Evolutionary conservation across 164 flowering plant species (phyloP).

Genomic region (Macadamia tetraphylla): DNA sequence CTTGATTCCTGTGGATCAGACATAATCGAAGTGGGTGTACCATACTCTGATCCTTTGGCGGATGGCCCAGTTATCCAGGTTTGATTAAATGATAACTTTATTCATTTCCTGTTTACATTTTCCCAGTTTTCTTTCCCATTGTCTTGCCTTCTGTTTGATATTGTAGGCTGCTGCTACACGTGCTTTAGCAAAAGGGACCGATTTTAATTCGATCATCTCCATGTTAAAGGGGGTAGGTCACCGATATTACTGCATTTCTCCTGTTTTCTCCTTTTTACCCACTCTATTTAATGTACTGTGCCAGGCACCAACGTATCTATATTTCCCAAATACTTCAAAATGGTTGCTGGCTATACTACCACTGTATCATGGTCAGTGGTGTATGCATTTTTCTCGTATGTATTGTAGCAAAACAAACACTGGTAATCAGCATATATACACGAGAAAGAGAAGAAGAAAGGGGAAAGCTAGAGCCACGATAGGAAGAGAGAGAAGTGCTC

Average conservation of each 20-base stretch:
- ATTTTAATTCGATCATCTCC: slow-evolving; percentile 52
- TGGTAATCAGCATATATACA: no score
- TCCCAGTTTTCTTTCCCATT: slow-evolving; percentile 1
- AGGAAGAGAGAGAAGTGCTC: no score
- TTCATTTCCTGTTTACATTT: not conserved
- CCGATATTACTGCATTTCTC: no score
- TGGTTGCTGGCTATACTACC: no score
- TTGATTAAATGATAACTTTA: slow-evolving; percentile 1
- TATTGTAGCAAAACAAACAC: no score
- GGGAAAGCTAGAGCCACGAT: no score
- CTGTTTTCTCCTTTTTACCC: no score
- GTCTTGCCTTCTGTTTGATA: not conserved
- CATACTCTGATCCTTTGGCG: slow-evolving; percentile 91
- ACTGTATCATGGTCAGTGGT: not conserved
- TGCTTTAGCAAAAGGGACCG: slow-evolving; percentile 72
- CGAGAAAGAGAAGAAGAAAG: no score
- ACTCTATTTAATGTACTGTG: no score
- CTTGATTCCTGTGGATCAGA: slow-evolving; percentile 81
- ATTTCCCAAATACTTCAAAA: no score
- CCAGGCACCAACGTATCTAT: no score
- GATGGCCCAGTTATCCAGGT: slow-evolving; percentile 99
- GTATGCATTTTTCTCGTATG: not conserved
- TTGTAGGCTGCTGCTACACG: slow-evolving; percentile 87
- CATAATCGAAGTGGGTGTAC: slow-evolving; percentile 85
- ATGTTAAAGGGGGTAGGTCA: slow-evolving; percentile 75